Percentiles rank a stretch among this genome's conserved stretches.
These are phyloP conservation scores for Phialemonium atrogriseum DNA, from an alignment of 2,329 filamentous ascomycete species.

Conservation along the genomic window DNA sequence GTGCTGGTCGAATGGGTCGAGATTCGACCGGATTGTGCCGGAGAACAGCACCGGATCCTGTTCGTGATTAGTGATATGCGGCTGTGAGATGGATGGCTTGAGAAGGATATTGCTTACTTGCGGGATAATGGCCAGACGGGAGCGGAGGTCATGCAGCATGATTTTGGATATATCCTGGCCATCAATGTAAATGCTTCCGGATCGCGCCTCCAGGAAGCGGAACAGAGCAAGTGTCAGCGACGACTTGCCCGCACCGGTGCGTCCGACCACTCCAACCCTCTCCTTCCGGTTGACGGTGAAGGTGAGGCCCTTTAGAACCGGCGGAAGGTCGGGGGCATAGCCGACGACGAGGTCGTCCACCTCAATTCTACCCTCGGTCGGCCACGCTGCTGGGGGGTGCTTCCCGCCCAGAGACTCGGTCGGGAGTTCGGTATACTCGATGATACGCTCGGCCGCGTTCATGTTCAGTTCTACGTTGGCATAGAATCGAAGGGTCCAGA, in stretches of 20 bases:
- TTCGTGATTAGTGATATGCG: background rate
- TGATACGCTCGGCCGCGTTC: constrained; percentile 68
- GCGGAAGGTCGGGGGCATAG: constrained; percentile 63
- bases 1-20: constrained; percentile 69
- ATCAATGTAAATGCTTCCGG: constrained; percentile 62
- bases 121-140: constrained; percentile 72
- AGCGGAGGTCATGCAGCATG: constrained; percentile 60
- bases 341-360: constrained; percentile 63
- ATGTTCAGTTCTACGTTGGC: constrained; percentile 68
- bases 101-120: constrained; percentile 27
- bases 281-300: constrained; percentile 61
- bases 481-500: constrained; percentile 60
- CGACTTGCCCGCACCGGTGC: constrained; percentile 72
- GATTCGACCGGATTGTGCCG: constrained; percentile 66
- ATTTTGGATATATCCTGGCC: constrained; percentile 68
- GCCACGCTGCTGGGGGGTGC: constrained; percentile 64
- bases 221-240: constrained; percentile 69
- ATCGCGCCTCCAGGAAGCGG: constrained; percentile 63
- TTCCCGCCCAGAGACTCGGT: constrained; percentile 57
- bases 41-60: constrained; percentile 75
- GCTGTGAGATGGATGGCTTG: background rate
- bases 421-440: constrained; percentile 63
- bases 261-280: constrained; percentile 67
- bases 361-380: constrained; percentile 62
- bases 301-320: constrained; percentile 60